Base-by-base conservation (phyloP, 805 yeast species). In the Millerozyma miso region DNA sequence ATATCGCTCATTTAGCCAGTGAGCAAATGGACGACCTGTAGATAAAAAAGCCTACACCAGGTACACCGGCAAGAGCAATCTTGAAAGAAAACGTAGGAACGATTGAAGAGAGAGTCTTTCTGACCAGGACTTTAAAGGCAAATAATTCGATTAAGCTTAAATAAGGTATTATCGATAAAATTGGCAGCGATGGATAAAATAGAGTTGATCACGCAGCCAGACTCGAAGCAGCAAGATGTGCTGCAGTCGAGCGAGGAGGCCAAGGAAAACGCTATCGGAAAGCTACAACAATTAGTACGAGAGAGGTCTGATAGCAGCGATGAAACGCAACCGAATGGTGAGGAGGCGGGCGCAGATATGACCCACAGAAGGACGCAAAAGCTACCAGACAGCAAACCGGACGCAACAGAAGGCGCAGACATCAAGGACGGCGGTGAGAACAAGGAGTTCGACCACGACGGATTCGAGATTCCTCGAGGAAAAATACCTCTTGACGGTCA, bases 401-500 rank as follows among this genome's bases (percentile, higher is more conserved):
- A 19, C 19, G 26, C 16, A 5, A 5, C 16, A 37, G 33, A 38
- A 5, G 15, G 15, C 17, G 18, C 31, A 29, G 31, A 12, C 14
- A 39, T 14, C 15, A 15, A 19, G n/a, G 16, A 39, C 14, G 4
- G 19, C n/a, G 26, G 13, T 14, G 41, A 42, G 14, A 44, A 36
- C 6, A 33, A 19, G 14, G 44, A 50, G 14, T 47, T 49, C 37
- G 72, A 67, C 40, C 42, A 52, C 13, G 71, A 67, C 37, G 73
- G 73, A 13, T 64, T 66, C 41, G 62, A 50, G 42, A 52, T 67
- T 7, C 73, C 73, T 2, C 47, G 46, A 31, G 72, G 71, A 2
- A 67, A 64, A 41, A 58, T 68, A 16, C 73, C 73, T 0, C 37
- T 68, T 19, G 73, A 68, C 38, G 69, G 71, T n/a, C 68, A 67